Evolutionary conservation across 2,329 filamentous ascomycete species (phyloP).

Genomic region (Microdochium trichocladiopsis): DNA sequence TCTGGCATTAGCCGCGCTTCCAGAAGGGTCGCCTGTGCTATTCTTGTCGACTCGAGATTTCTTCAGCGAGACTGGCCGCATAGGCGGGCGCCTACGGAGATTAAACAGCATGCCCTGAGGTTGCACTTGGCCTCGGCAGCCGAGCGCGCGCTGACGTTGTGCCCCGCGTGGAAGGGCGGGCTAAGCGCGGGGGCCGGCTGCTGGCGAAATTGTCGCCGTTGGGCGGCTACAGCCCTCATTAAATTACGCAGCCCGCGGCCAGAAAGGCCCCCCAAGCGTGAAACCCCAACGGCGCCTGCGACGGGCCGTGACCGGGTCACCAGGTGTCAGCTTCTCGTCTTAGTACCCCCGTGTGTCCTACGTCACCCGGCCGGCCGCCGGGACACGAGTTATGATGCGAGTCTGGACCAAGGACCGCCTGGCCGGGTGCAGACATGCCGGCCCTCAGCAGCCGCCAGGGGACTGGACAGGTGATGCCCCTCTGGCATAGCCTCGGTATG

Average conservation of each 20-base stretch:
- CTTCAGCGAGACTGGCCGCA: not conserved
- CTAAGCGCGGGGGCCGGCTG: not conserved
- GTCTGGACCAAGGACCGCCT: not conserved
- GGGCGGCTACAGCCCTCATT: not conserved
- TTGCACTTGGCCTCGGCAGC: not conserved
- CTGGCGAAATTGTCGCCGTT: not conserved
- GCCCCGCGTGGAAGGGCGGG: not conserved
- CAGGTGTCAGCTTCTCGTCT: not conserved
- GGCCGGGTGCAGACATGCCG: not conserved
- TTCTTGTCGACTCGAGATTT: not conserved
- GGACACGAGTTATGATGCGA: not conserved
- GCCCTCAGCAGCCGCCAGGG: not conserved
- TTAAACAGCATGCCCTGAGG: not conserved
- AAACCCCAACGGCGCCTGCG: not conserved
- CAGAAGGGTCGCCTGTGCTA: not conserved
- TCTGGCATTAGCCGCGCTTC: not conserved
- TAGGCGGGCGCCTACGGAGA: not conserved
- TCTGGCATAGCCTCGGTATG: not conserved
- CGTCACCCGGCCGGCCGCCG: not conserved
- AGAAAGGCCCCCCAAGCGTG: not conserved
- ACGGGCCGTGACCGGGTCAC: not conserved
- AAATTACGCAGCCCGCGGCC: not conserved
- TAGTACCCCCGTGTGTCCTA: not conserved
- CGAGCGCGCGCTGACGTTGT: not conserved
- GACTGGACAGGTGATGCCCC: not conserved